Base-by-base conservation (phyloP, 2,329 filamentous ascomycete genomes). In the Trichophyton benhamiae region DNA sequence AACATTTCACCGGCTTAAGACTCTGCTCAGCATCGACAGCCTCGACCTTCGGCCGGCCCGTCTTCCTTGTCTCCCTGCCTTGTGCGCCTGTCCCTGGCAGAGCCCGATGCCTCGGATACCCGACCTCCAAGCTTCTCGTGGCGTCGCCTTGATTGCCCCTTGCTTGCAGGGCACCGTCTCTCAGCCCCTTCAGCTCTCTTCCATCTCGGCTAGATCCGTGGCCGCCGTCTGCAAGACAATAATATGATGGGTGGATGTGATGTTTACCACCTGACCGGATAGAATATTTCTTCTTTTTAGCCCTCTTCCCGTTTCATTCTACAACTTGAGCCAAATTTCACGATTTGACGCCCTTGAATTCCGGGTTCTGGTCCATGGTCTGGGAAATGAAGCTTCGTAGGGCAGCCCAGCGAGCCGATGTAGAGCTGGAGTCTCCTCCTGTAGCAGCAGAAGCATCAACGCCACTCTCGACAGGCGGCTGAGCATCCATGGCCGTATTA, bases 331-430 rank as follows among this genome's bases (percentile, higher is more conserved):
- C 41, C n/a, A 30, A 25, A 30, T 8, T n/a, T 30, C 22, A 27
- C 27, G 22, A 53, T 53, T 53, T 33, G 22, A 33, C 49, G n/a
- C 52, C 20, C 46, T 79, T 72, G 70, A 95, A 95, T 2, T 87
- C 88, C 13, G 87, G 84, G 67, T 92, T 92, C 74, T 89, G 87
- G 76, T 96, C 89, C 85, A 96, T 89, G 0, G 89, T 96, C 48
- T 86, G 82, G 1, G 88, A 87, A 59, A 96, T 95, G 70, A 92
- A 95, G 8, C 80, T 85, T 68, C 91, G 83, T 73, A 97, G 72
- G 15, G 90, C 89, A 33, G 87, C 87, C 87, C 90, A 96, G 61
- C 88, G 79, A 68, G 80, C 83, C 8, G 82, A 76, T 1, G 75
- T 66, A 17, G 69, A 25, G 36, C 63, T 65, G 2, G 33, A 38